These are phyloP conservation scores for Lachnellula hyalina DNA, from an alignment of 2,329 filamentous ascomycete genomes.

Conservation along the genomic window DNA sequence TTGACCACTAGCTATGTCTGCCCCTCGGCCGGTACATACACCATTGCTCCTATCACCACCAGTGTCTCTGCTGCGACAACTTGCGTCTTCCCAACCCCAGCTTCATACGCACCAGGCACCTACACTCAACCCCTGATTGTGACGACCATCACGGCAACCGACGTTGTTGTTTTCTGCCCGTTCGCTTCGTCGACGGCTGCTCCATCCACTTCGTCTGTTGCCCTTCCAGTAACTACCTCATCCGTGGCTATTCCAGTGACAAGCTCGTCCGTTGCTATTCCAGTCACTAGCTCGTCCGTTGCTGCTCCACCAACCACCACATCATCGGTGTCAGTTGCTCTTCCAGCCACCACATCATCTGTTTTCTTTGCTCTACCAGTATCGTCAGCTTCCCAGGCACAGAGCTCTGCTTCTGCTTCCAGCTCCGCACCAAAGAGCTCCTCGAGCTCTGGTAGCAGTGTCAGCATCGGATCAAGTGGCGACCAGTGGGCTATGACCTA, in stretches of 20 bases:
- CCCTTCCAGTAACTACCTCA: conserved; percentile 15
- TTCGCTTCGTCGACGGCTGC: conserved; percentile 45
- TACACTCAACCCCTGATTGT: conserved; percentile 65
- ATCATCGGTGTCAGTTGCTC: conserved; percentile 33
- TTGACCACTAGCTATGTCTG: conserved; percentile 67
- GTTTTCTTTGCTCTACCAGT: conserved; percentile 33
- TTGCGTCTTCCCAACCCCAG: conserved; percentile 61
- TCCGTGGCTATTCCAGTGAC: not conserved
- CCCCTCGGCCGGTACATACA: conserved; percentile 70
- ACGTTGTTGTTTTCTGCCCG: conserved; percentile 66
- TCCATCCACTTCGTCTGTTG: conserved; percentile 33
- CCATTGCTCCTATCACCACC: conserved; percentile 64
- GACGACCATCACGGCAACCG: conserved; percentile 64
- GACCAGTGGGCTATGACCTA: conserved; percentile 69
- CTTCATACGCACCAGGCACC: conserved; percentile 61
- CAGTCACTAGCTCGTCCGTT: conserved; percentile 1
- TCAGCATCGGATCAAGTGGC: conserved; percentile 17
- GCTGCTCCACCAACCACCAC: not conserved
- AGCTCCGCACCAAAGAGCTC: conserved; percentile 3
- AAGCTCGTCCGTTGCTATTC: conserved; percentile 34
- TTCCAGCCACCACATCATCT: conserved; percentile 1
- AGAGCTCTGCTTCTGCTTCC: conserved; percentile 26
- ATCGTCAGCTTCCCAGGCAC: conserved; percentile 48
- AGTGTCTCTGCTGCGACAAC: conserved; percentile 48
- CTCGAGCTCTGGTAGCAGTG: conserved; percentile 27